Evolutionary conservation across 345 rosid species (phyloP).

Genomic region (Rhizophora mangle): DNA sequence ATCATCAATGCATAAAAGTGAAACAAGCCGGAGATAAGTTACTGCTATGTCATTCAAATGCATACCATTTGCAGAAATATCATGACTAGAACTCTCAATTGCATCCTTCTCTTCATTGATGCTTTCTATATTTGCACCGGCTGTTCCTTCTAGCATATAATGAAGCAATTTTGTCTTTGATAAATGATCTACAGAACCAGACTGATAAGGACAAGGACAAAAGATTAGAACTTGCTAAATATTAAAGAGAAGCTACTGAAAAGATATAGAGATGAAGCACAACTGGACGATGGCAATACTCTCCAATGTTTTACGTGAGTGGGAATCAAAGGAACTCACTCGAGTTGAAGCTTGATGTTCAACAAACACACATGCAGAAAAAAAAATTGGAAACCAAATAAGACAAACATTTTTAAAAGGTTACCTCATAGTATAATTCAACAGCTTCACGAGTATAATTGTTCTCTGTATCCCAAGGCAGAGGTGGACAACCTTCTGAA

Average conservation of each 20-base stretch:
- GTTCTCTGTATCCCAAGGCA: conserved; percentile 72
- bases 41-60: conserved; percentile 1
- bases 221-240: background rate
- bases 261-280: background rate
- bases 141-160: conserved; percentile 77
- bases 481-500: conserved; percentile 64
- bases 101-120: conserved; percentile 42
- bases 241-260: background rate
- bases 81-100: conserved; percentile 18
- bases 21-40: background rate
- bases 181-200: conserved; percentile 46
- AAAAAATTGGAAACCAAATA: background rate
- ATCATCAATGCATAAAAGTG: background rate
- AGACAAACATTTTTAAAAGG: conserved; percentile 6
- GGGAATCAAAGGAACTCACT: background rate
- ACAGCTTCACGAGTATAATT: conserved; percentile 63
- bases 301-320: background rate
- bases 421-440: conserved; percentile 87
- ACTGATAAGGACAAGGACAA: conserved; percentile 39
- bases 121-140: conserved; percentile 57
- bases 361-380: background rate
- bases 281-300: background rate
- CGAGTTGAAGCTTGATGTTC: background rate
- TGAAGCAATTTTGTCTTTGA: conserved; percentile 54
- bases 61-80: conserved; percentile 27